Conservation (phyloP, 768 basidiomycete species). For the Naematelia aurantialba region DNA sequence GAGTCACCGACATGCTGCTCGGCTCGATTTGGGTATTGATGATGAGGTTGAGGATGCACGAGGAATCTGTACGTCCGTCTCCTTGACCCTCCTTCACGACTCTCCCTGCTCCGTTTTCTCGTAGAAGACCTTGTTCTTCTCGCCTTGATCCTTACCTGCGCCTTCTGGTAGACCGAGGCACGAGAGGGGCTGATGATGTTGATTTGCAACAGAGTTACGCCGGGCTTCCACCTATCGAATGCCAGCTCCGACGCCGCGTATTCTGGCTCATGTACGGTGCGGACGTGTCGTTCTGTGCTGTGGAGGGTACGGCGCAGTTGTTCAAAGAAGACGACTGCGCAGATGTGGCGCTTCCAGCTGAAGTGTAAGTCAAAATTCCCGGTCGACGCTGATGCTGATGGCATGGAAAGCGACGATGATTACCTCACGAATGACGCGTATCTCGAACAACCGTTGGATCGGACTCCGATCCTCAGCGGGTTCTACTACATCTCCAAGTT, state of each 20-base stretch:
- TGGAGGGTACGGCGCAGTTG: slow-evolving; percentile 20
- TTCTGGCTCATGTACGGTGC: slow-evolving; percentile 91
- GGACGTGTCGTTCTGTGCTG: slow-evolving; percentile 75
- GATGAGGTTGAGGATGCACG: slow-evolving; percentile 19
- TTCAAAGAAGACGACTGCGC: slow-evolving; percentile 75
- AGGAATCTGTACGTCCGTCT: slow-evolving; percentile 28
- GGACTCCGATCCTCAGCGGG: slow-evolving; percentile 78
- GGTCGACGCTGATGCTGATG: slow-evolving; percentile 3
- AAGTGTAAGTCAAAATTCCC: slow-evolving; percentile 43
- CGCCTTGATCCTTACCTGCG: too few relatives aligned
- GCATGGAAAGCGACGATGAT: slow-evolving; percentile 44
- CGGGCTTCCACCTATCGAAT: slow-evolving; percentile 78
- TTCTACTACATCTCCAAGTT: slow-evolving; percentile 53
- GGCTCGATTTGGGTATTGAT: neutral
- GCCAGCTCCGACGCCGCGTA: slow-evolving; percentile 74
- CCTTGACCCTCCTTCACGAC: neutral
- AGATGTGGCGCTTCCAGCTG: slow-evolving; percentile 45
- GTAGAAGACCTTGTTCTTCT: too few relatives aligned
- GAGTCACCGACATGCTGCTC: neutral
- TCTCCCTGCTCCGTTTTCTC: too few relatives aligned
- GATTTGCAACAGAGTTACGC: slow-evolving; percentile 62
- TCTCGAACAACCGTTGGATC: slow-evolving; percentile 79
- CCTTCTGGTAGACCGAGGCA: too few relatives aligned
- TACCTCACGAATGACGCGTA: slow-evolving; percentile 79
- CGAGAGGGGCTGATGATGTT: neutral